Evolutionary conservation across 2,329 filamentous ascomycete genomes (phyloP), one percentile per base, ranked within the genome.

Genomic region (Hypoxylon sp.): DNA sequence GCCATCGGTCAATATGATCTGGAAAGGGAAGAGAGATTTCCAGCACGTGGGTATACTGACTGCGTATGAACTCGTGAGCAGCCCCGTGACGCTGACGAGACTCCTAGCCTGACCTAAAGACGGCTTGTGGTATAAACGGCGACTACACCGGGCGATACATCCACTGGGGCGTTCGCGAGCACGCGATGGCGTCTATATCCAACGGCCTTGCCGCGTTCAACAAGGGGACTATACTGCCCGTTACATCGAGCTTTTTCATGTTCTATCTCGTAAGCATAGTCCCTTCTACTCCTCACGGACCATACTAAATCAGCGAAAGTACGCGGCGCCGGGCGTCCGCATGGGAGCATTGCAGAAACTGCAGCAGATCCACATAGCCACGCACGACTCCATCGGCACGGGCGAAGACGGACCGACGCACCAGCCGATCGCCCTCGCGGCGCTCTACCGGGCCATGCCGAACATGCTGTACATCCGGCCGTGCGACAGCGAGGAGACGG

Each of bases 381-480:
- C 46, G 4, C 46, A 48, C 10, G 46, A 48, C 29, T 33, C 29
- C 7, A 33, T 33, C 15, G 29, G 29, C 2, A 83, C 78, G 41
- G 84, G 85, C 1, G 81, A 87, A 61, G 82, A 87, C 60, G 85
- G 84, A 0, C 85, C 84, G 0, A 87, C 85, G 0, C 84, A 88
- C 62, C 84, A 88, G 68, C 84, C 85, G 3, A 81, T 87, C 29
- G 84, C 79, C 27, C 74, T 87, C 0, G 79, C 81, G 9, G 71
- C 78, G 0, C 73, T 87, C 2, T 88, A 84, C 68, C 81, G 85
- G 3, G 80, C 84, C 17, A 87, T 88, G 84, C 85, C 84, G 0
- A 86, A 87, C 56, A 60, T 88, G 0, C 72, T 83, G 1, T 87
- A 86, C 68, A 83, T 88, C 54, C 81, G 85, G 0, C 84, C 85